Percentiles rank a stretch among this genome's conserved stretches.
These are phyloP conservation scores for Oryza meyeriana DNA, from an alignment of 176 grass and related monocot species.

Conservation along the genomic window DNA sequence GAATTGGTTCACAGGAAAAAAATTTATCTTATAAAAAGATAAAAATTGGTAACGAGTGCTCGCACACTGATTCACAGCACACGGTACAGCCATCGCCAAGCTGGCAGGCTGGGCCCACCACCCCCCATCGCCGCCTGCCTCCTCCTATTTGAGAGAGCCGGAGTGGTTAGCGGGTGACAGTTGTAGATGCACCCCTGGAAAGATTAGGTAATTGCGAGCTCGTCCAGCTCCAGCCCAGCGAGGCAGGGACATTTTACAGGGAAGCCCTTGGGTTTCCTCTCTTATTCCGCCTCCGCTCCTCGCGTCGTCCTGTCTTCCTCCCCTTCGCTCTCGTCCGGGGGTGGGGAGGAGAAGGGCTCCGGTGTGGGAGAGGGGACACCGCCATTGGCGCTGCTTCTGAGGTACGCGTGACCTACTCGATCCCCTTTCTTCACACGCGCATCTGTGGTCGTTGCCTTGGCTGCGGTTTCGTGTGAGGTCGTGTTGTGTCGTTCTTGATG, in stretches of 20 bases:
- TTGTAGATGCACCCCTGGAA: not conserved
- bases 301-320: conserved; percentile 1
- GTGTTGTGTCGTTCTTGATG: not conserved
- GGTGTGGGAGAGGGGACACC: not conserved
- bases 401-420: not conserved
- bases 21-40: too few relatives aligned
- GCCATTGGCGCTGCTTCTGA: conserved; percentile 21
- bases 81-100: conserved; percentile 23
- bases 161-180: conserved; percentile 41
- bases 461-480: not conserved
- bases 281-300: not conserved
- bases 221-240: not conserved
- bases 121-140: too few relatives aligned
- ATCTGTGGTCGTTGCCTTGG: not conserved
- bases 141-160: conserved; percentile 30
- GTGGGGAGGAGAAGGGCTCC: not conserved
- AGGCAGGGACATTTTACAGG: not conserved
- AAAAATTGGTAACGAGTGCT: too few relatives aligned
- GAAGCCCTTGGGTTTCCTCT: not conserved
- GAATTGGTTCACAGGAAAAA: too few relatives aligned
- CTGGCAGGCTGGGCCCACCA: conserved; percentile 28
- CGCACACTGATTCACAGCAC: conserved; percentile 14
- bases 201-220: not conserved
- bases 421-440: not conserved
- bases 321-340: conserved; percentile 8